Base-by-base conservation (phyloP, 2,329 filamentous ascomycete genomes). In the Colletotrichum falcatum region DNA sequence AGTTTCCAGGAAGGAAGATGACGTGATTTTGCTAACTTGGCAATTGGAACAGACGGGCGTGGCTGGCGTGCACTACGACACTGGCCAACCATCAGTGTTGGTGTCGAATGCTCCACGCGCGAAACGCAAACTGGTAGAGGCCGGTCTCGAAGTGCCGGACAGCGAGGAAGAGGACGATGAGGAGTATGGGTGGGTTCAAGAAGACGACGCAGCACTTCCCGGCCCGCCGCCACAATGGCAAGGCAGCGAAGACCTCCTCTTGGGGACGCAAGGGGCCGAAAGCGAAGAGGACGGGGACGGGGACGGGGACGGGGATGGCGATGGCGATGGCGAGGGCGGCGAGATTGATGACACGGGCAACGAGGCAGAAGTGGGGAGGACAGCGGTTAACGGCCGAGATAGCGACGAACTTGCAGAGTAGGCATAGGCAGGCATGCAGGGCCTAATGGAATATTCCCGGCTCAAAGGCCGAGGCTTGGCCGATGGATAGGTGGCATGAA, bases 111-210 rank as follows among this genome's bases (percentile, higher is more conserved):
- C 78, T 70, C 72, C 85, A 70, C 81, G 82, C 35, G 83, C 81
- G 39, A 94, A 94, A 81, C 86, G 92, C 74, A 89, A 94, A 77
- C 83, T 92, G 63, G 83, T 83, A 42, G 87, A 91, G 54, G 87
- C 89, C 5, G 87, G 86, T 62, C 82, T 88, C 59, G 88, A 90
- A 74, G 83, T 90, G 55, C 84, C 87, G 2, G 88, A 90, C 72
- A 91, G 88, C 72, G 89, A 90, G 53, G 87, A 90, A 55, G 87
- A 86, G 37, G 84, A 85, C 20, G 90, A 91, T 70, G 91, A 93
- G 73, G 89, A 92, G 75, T 93, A 93, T 75, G 91, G 90, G 18
- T 94, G 91, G 91, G 87, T 87, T 48, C 88, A 92, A 62, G 87
- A 89, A 54, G 89, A 91, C 74, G 90, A 91, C 66, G 86, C 87